These are phyloP conservation scores for Moelleriella libera DNA, from an alignment of 2,329 filamentous ascomycete genomes.

Conservation along the genomic window DNA sequence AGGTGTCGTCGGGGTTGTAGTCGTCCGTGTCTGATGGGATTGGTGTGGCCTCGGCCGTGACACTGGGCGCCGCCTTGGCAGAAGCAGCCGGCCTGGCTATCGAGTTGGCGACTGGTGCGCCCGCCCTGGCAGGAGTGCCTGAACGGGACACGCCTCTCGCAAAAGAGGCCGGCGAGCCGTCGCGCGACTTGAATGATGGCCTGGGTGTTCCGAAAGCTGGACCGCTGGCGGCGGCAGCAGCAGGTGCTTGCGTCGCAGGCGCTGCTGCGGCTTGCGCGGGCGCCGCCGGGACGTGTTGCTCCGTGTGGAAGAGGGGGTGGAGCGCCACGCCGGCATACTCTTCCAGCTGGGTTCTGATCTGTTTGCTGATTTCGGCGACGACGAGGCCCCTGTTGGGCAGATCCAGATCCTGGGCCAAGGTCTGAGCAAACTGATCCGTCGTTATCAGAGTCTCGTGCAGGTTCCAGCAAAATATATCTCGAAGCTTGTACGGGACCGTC, in stretches of 20 bases:
- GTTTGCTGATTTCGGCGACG: slow-evolving; percentile 72
- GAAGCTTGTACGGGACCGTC: slow-evolving; percentile 74
- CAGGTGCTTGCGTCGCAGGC: slow-evolving; percentile 6
- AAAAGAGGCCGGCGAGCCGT: slow-evolving; percentile 23
- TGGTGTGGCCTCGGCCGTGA: slow-evolving; percentile 57
- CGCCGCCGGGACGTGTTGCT: slow-evolving; percentile 16
- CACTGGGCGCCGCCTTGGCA: slow-evolving; percentile 26
- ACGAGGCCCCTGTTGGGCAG: slow-evolving; percentile 60
- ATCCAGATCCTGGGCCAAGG: slow-evolving; percentile 83
- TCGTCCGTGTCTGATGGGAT: slow-evolving; percentile 51
- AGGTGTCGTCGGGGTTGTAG: slow-evolving; percentile 83
- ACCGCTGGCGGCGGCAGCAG: too few species aligned
- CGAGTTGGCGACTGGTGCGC: slow-evolving; percentile 23
- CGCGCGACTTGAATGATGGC: slow-evolving; percentile 18
- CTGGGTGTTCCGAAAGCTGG: slow-evolving; percentile 5
- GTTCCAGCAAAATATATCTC: slow-evolving; percentile 97
- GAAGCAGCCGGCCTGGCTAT: slow-evolving; percentile 19
- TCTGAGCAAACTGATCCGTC: slow-evolving; percentile 88
- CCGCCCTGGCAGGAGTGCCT: slow-evolving; percentile 42
- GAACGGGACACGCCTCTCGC: slow-evolving; percentile 28
- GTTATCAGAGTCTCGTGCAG: slow-evolving; percentile 88
- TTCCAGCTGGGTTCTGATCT: slow-evolving; percentile 88
- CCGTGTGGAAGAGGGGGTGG: slow-evolving; percentile 76
- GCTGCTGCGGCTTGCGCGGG: slow-evolving; percentile 8
- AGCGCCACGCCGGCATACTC: slow-evolving; percentile 92